Conservation (phyloP, 2,329 filamentous ascomycete genomes). For the Sclerotinia minor region DNA sequence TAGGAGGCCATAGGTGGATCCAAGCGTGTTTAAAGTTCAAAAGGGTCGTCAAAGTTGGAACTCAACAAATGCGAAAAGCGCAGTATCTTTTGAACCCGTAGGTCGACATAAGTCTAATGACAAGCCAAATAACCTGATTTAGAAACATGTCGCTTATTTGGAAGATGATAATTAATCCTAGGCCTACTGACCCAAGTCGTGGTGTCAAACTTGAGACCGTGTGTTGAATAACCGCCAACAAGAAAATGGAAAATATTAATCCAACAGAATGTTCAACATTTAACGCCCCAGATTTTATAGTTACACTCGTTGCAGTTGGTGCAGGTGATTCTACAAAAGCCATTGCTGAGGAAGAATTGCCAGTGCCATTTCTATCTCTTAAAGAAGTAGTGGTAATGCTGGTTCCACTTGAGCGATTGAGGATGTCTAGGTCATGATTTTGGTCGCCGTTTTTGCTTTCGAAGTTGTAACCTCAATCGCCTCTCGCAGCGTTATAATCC, state of each 20-base stretch:
- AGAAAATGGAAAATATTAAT: background rate
- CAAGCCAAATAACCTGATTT: background rate
- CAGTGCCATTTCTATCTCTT: background rate
- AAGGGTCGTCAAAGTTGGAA: background rate
- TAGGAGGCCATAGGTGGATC: background rate
- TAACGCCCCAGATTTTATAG: background rate
- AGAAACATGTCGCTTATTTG: background rate
- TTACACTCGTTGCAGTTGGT: background rate
- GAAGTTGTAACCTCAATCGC: background rate
- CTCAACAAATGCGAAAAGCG: too few relatives aligned
- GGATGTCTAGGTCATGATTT: background rate
- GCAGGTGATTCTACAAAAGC: background rate
- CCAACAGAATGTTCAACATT: background rate
- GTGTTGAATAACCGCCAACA: background rate
- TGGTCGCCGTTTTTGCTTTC: background rate
- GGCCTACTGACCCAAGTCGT: background rate
- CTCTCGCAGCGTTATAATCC: constrained; percentile 25
- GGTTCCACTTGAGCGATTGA: background rate
- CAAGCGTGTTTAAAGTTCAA: too few relatives aligned
- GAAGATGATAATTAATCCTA: too few relatives aligned
- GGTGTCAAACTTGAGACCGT: background rate
- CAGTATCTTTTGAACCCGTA: background rate
- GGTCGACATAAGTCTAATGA: background rate
- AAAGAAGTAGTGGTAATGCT: background rate
- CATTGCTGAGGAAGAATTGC: background rate